These are phyloP conservation scores for Quercus wislizeni DNA, from an alignment of 306 rosid genomes.

Conservation along the genomic window DNA sequence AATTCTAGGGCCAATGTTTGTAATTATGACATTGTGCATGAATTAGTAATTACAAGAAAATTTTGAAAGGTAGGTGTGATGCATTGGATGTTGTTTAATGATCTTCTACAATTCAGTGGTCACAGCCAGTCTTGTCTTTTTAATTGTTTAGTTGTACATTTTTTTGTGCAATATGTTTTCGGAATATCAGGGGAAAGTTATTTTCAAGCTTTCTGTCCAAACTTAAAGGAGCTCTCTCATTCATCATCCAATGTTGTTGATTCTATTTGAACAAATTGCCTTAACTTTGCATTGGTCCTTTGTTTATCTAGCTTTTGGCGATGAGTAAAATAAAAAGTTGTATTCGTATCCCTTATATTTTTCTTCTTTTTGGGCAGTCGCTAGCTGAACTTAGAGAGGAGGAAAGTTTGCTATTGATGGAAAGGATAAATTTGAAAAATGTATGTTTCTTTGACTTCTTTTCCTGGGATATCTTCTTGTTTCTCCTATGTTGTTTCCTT, in stretches of 20 bases:
- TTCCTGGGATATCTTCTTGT: background rate
- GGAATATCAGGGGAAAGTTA: background rate
- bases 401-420: slow-evolving; percentile 65
- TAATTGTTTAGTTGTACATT: background rate
- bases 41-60: background rate
- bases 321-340: background rate
- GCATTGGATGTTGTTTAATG: background rate
- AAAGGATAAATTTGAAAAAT: slow-evolving; percentile 60
- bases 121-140: background rate
- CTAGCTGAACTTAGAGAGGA: slow-evolving; percentile 78
- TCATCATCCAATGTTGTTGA: background rate
- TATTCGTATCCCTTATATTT: background rate
- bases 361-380: slow-evolving; percentile 54
- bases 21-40: background rate
- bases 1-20: background rate
- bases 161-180: background rate
- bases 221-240: background rate
- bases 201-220: background rate
- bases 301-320: background rate
- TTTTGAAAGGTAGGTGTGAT: background rate
- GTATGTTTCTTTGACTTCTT: slow-evolving; percentile 33
- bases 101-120: background rate
- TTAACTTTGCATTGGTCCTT: background rate
- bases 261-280: background rate
- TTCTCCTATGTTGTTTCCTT: background rate